Evolutionary conservation across 306 rosid species (phyloP), one percentile per base, ranked within the genome.

Genomic region (Malus fusca): DNA sequence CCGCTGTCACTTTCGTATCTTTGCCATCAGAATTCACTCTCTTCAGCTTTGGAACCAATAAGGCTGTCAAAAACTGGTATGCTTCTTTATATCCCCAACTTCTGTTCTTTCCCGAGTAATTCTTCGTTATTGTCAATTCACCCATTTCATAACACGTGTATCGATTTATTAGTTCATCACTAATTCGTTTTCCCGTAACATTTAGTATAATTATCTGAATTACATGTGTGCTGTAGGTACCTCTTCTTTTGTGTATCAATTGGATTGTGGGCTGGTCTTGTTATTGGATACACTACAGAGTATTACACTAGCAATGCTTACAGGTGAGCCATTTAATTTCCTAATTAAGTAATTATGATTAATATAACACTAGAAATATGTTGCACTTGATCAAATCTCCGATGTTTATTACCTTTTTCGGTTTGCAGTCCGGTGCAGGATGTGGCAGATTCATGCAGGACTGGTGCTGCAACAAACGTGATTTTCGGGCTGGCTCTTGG

Each of bases 251-350:
- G 96, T 72, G 92, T 90, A 59, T 69, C 90, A 65, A 88, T 82
- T 65, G 96, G 96, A 48, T 80, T 88, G 40, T 90, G 89, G 96
- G 90, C 96, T 72, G 96, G 96, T 60, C 96, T 90, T 84, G 96
- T 68, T 64, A 90, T 90, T 75, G 96, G 96, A 30, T 90, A 90
- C 67, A 80, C 82, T 21, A 88, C 92, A 13, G 96, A 90, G 78
- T 90, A 88, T 68, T 90, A 79, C 76, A 90, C 96, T 48, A 86
- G 92, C 88, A 88, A 76, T 82, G 96, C 96, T 80, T 90, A 90
- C 78, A 90, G 96, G 96, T 83, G 44, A 69, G 72, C 70, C 17
- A 55, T 33, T 48, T 48, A 15, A 48, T 48, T 68, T 77, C 25
- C 67, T 25, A 23, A 35, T 6, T 35, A 35, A 1, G 23, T 11